phyloP scores from a whole-genome alignment of 306 rosid genomes.

The Luffa aegyptiaca region DNA sequence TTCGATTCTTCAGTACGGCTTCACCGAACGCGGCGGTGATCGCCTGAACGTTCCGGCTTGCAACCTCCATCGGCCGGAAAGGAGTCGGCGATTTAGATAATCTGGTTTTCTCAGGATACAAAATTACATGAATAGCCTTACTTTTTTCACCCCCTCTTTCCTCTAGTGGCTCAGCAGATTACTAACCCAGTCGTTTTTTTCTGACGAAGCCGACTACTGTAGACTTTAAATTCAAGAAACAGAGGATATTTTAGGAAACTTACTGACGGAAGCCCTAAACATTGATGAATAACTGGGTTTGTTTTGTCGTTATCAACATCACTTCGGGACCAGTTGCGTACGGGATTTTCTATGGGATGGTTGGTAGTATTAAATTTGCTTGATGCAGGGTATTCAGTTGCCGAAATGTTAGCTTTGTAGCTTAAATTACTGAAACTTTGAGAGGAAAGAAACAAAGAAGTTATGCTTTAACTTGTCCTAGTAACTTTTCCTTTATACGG shows the following conservation, averaged over 20 bases:
- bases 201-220: neutral
- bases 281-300: neutral
- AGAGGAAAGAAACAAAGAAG: neutral
- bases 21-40: neutral
- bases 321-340: neutral
- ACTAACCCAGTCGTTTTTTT: neutral
- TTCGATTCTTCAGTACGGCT: neutral
- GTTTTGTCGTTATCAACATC: neutral
- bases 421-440: neutral
- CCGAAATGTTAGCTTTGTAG: neutral
- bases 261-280: neutral
- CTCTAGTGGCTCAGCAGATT: neutral
- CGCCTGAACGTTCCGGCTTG: neutral
- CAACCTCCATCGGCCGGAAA: neutral
- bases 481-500: neutral
- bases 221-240: neutral
- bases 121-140: neutral
- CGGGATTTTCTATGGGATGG: neutral
- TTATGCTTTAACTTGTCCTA: neutral
- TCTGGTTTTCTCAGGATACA: neutral
- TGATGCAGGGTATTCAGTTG: neutral
- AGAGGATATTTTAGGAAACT: neutral
- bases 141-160: neutral
- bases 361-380: neutral
- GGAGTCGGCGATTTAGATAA: neutral